These are phyloP conservation scores for Dacryopinax spathularia DNA, from an alignment of 768 basidiomycete species.

Conservation along the genomic window DNA sequence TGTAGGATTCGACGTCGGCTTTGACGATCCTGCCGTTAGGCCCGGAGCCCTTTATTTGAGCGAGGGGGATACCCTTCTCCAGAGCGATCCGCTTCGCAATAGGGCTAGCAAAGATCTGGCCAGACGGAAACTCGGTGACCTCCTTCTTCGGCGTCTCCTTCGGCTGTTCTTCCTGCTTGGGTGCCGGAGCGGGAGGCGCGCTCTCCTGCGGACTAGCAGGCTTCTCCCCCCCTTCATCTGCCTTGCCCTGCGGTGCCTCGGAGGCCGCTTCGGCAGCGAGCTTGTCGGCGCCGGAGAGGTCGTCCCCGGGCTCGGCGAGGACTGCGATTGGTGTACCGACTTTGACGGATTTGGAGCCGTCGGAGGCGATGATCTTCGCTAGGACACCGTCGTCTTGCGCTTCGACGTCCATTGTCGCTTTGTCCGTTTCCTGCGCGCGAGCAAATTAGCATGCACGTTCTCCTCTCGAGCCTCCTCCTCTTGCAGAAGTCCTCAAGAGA, in stretches of 20 bases:
- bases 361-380: conserved; percentile 83
- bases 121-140: conserved; percentile 33
- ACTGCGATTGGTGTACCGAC: conserved; percentile 88
- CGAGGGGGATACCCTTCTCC: conserved; percentile 81
- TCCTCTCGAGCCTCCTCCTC: too few relatives aligned
- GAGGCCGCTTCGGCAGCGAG: conserved; percentile 50
- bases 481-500: neutral
- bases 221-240: too few relatives aligned
- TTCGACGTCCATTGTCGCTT: conserved; percentile 98
- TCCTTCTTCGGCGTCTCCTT: conserved; percentile 39
- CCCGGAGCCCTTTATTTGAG: conserved; percentile 82
- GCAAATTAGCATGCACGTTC: too few relatives aligned
- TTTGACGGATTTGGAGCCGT: conserved; percentile 73
- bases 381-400: conserved; percentile 95
- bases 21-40: conserved; percentile 89
- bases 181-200: conserved; percentile 15
- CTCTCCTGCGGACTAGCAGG: too few relatives aligned
- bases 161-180: conserved; percentile 32
- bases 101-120: conserved; percentile 87
- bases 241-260: too few relatives aligned
- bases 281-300: conserved; percentile 66
- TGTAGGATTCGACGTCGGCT: conserved; percentile 86
- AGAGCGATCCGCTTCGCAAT: conserved; percentile 94
- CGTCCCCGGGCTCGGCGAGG: conserved; percentile 89
- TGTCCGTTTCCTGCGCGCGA: conserved; percentile 81